Evolutionary conservation across 2,329 filamentous ascomycete species (phyloP).

Genomic region (Fusarium nanum): DNA sequence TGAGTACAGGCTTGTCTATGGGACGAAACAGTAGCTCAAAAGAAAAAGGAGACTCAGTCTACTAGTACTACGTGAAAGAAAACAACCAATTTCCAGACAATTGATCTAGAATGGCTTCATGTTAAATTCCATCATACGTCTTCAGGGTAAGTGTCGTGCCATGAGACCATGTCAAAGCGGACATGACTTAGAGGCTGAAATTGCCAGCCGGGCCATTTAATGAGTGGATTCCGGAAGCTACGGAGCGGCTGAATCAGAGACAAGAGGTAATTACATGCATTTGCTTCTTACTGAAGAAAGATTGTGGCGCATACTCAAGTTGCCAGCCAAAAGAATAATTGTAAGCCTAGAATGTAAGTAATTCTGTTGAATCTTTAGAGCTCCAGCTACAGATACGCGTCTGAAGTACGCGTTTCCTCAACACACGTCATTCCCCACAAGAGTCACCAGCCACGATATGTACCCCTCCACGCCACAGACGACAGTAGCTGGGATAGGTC

Average conservation of each 20-base stretch:
- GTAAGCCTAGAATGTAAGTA: neutral
- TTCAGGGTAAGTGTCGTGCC: slow-evolving; percentile 28
- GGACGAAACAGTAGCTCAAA: rapidly evolving
- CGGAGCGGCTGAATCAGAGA: slow-evolving; percentile 11
- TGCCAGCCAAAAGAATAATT: neutral
- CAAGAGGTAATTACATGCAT: neutral
- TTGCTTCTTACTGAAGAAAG: neutral
- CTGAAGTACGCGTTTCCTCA: slow-evolving; percentile 31
- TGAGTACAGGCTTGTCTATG: rapidly evolving
- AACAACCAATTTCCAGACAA: neutral
- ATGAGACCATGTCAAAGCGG: slow-evolving; percentile 17
- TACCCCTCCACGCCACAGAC: slow-evolving; percentile 39
- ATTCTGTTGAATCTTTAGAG: neutral
- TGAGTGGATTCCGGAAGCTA: slow-evolving; percentile 38
- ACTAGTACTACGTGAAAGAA: neutral
- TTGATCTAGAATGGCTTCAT: neutral
- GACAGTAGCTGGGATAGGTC: neutral
- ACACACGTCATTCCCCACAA: slow-evolving; percentile 38
- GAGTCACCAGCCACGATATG: slow-evolving; percentile 33
- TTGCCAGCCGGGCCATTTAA: slow-evolving; percentile 26
- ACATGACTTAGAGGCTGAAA: slow-evolving; percentile 26
- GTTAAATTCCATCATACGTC: neutral
- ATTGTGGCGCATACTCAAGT: slow-evolving; percentile 6
- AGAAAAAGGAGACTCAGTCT: neutral
- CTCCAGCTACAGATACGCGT: slow-evolving; percentile 24